Conservation (phyloP, 2,329 filamentous ascomycete species). For the Fusarium compactum region DNA sequence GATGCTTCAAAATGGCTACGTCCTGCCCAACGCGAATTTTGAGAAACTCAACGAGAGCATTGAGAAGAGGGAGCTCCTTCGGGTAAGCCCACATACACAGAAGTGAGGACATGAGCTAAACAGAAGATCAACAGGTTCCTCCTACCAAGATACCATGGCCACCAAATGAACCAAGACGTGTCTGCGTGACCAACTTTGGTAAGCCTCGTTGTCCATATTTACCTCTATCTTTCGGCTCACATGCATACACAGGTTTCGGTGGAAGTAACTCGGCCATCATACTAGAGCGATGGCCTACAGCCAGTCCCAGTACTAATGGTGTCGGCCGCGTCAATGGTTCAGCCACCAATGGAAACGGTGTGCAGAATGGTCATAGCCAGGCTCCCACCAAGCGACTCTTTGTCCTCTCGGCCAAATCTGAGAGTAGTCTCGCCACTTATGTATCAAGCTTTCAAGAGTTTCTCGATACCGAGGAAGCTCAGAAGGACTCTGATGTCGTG, state of each 20-base stretch:
- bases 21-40: background rate
- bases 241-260: background rate
- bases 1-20: background rate
- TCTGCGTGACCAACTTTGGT: background rate
- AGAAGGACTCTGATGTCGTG: background rate
- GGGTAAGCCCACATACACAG: background rate
- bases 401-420: background rate
- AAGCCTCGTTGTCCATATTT: background rate
- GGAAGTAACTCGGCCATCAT: background rate
- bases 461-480: background rate
- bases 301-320: background rate
- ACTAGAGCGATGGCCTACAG: background rate
- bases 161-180: background rate
- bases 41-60: constrained; percentile 1
- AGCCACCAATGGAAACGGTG: background rate
- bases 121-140: background rate
- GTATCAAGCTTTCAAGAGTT: background rate
- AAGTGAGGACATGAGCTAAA: background rate
- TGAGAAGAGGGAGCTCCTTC: background rate
- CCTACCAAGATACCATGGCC: background rate
- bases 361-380: background rate
- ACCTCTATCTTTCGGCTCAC: background rate
- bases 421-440: background rate
- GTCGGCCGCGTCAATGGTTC: background rate
- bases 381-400: background rate